Conservation (phyloP, 1,284 basidiomycete species). For the Papiliotrema fonsecae region DNA sequence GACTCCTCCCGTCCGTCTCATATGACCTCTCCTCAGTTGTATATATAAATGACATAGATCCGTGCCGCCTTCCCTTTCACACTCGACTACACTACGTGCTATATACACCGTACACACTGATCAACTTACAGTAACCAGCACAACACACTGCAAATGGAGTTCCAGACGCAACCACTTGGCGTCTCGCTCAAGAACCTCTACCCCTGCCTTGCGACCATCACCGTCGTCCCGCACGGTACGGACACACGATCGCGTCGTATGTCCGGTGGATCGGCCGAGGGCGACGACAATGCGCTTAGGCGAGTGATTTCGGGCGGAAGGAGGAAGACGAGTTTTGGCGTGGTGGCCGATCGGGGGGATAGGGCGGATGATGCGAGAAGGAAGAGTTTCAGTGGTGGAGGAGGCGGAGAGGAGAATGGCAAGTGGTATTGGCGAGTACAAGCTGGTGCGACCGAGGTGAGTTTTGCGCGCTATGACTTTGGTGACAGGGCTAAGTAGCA, state of each 20-base stretch:
- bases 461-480: slow-evolving; percentile 2
- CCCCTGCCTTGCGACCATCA: slow-evolving; percentile 38
- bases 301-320: slow-evolving; percentile 35
- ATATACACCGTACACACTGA: no score
- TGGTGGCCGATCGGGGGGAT: neutral
- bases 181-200: slow-evolving; percentile 31
- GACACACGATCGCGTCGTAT: slow-evolving; percentile 21
- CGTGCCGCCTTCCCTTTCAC: neutral
- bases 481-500: slow-evolving; percentile 9
- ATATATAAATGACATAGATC: neutral
- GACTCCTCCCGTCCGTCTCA: no score
- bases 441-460: slow-evolving; percentile 37
- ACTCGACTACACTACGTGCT: no score
- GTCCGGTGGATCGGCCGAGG: slow-evolving; percentile 14
- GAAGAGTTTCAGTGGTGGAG: slow-evolving; percentile 6
- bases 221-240: slow-evolving; percentile 13
- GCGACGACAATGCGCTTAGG: slow-evolving; percentile 22
- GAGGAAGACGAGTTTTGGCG: slow-evolving; percentile 22
- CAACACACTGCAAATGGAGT: slow-evolving; percentile 27
- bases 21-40: no score
- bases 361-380: slow-evolving; percentile 1
- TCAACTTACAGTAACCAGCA: slow-evolving; percentile 1
- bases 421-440: slow-evolving; percentile 44
- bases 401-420: slow-evolving; percentile 18
- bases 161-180: slow-evolving; percentile 15